These are phyloP conservation scores for Beauveria brongniartii DNA, from an alignment of 2,329 filamentous ascomycete species.

Conservation along the genomic window DNA sequence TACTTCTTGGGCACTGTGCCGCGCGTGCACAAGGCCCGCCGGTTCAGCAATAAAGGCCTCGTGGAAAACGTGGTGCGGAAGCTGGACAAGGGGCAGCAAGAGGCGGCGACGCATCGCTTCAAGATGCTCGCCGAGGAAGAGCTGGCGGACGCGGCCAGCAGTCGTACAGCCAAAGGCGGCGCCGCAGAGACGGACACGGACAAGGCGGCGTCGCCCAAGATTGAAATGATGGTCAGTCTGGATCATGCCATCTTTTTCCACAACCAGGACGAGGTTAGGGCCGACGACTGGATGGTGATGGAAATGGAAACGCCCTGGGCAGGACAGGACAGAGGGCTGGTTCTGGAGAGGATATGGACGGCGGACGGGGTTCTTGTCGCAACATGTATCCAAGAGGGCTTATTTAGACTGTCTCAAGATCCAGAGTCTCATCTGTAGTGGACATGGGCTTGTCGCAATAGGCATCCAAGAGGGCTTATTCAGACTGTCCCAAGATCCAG, in stretches of 20 bases:
- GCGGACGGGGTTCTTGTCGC: not conserved
- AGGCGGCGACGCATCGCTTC: not conserved
- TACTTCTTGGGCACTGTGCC: conserved; percentile 8
- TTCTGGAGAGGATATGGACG: conserved; percentile 8
- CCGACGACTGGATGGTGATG: conserved; percentile 9
- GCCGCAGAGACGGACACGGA: not conserved
- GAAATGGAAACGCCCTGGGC: conserved; percentile 12
- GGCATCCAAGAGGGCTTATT: not conserved
- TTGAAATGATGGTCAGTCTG: conserved; percentile 10
- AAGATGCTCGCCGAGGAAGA: not conserved
- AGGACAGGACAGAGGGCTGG: conserved; percentile 6
- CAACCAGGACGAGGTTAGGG: not conserved
- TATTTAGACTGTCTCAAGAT: not conserved
- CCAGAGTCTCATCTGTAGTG: not conserved
- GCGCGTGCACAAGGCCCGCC: conserved; percentile 6
- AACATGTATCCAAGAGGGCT: not conserved
- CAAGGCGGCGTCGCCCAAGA: not conserved
- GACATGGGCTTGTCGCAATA: no score
- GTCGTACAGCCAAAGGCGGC: not conserved
- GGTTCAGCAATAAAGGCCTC: not conserved
- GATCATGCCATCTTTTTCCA: conserved; percentile 11
- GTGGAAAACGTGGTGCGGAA: not conserved
- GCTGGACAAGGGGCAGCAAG: not conserved
- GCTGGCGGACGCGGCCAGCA: not conserved
- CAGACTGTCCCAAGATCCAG: not conserved